These are phyloP conservation scores for Colletotrichum sp. DNA, from an alignment of 2,329 filamentous ascomycete species.

Conservation along the genomic window DNA sequence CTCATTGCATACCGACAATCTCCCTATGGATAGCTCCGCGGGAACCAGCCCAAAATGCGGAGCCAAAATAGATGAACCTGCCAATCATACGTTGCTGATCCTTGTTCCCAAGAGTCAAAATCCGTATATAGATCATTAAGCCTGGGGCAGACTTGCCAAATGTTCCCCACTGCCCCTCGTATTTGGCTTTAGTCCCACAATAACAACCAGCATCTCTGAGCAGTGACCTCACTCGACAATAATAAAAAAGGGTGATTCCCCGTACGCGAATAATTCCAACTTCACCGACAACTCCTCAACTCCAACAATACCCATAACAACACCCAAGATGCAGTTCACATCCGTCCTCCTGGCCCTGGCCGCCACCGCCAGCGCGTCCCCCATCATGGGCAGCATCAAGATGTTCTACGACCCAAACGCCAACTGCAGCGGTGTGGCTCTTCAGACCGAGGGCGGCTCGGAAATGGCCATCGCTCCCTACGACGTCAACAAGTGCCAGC, in stretches of 20 bases:
- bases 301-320: background rate
- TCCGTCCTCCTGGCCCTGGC: slow-evolving; percentile 2
- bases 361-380: background rate
- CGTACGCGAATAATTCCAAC: rapidly evolving
- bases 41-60: background rate
- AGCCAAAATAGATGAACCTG: background rate
- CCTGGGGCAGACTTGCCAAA: background rate
- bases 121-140: background rate
- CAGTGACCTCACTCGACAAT: background rate
- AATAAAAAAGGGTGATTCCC: background rate
- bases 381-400: slow-evolving; percentile 10
- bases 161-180: background rate
- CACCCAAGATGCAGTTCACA: background rate
- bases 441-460: background rate
- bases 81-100: background rate
- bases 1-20: background rate
- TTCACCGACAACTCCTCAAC: background rate
- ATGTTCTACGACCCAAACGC: slow-evolving; percentile 7
- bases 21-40: background rate
- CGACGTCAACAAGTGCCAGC: background rate
- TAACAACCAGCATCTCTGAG: background rate
- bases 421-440: background rate
- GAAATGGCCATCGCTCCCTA: background rate
- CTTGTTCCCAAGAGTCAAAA: background rate
- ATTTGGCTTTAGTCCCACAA: background rate